Evolutionary conservation across 805 yeast genomes (phyloP), one percentile per base, ranked within the genome.

Genomic region (Pichia thaimueangensis): DNA sequence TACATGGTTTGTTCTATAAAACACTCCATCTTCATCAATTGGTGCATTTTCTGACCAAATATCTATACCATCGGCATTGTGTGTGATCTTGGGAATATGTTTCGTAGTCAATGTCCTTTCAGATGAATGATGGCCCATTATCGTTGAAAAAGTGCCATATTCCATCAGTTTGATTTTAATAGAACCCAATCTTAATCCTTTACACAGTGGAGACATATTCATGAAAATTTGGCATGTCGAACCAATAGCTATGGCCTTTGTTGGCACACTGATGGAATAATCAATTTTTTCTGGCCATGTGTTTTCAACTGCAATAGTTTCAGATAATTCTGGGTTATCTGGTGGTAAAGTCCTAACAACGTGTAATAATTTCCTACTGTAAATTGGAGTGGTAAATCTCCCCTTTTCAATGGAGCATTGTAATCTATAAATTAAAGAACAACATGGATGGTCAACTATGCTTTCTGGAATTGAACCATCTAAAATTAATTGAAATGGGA

Each of bases 231-330:
- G 84, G 6, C 83, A 69, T 0, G 76, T 65, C 0, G 95, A 80
- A 2, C 98, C 98, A 33, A 93, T 80, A 0, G 97, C 94, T 20
- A 87, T 74, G 0, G 97, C 95, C 55, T 86, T 82, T 21, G 86
- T 71, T 0, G 97, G 97, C 6, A 86, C 80, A 41, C 86, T 82
- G 45, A 93, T 78, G 3, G 87, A 75, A 60, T 91, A 91, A 56
- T 91, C 97, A 25, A 91, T 86, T 58, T 93, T 93, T 35, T 79
- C 69, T 2, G 97, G 97, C 97, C 97, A 91, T 1, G 89, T 81
- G 59, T 91, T 91, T 57, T 88, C 96, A 25, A 91, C 94, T 0
- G 95, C 86, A 53, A 89, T 85, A 0, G 97, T 86, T 60, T 91
- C 97, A 0, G 94, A 74, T 20, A 88, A 68, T 54, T 93, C 97